Base-by-base conservation (phyloP, 108 stramenopile species). In the Fistulifera pelliculosa region DNA sequence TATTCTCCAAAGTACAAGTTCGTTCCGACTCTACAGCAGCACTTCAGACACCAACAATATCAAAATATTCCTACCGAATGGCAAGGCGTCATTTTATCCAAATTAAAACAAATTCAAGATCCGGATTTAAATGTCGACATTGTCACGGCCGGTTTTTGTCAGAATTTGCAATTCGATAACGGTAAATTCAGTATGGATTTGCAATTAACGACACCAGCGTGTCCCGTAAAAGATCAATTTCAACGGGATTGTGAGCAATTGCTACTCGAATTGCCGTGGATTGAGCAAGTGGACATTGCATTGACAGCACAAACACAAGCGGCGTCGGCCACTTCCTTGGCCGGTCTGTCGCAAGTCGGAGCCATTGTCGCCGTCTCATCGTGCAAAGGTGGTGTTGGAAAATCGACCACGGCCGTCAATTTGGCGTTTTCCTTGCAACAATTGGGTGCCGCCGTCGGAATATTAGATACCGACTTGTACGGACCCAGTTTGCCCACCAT, bases 361-460 rank as follows among this genome's bases (percentile, higher is more conserved):
- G 76, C 81, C 24, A 70, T 88, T 19, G 71, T 93, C 48, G 90
- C 90, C 48, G 90, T 93, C 17, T 79, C 74, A 8, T 77, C 76
- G 27, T 90, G 88, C 73, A 90, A 90, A 73, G 98, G 98, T 17
- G 98, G 98, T 17, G 98, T 99, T 6, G 98, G 98, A 16, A 99
- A 99, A 68, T 87, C 84, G 27, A 99, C 98, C 1, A 94, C 95
- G 8, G 87, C 95, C 14, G 90, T 95, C 40, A 96, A 99, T 61
- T 69, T 97, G 19, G 98, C 98, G 10, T 95, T 74, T 63, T 84
- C 94, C 15, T 73, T 99, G 41, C 76, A 89, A 27, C 49, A 57
- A 22, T 44, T 77, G 50, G 94, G 94, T 12, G 79, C 77, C 24
- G 65, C 47, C 12, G 95, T 99, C 0, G 98, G 96, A 23, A 79